Evolutionary conservation across 331 rosid species (phyloP), one percentile per base, ranked within the genome.

Genomic region (Quercus lobata): DNA sequence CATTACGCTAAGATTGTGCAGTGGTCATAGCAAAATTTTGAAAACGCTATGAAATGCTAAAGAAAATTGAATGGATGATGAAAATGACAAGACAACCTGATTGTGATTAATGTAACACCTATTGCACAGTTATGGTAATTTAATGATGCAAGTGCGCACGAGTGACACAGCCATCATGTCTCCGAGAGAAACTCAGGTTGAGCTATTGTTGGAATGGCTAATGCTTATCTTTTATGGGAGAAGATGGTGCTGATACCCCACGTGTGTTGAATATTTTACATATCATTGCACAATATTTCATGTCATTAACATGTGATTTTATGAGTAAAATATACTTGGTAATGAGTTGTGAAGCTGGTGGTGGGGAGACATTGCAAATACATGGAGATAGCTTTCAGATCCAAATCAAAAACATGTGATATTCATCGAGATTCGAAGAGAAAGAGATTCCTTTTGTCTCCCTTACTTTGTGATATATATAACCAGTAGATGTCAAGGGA

Each of bases 371-470:
- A 69, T 7, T 18, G 80, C 76, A 54, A 19, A 57, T 29, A 56
- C 83, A 74, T 24, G 25, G 1, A 44, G 22, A 44, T 17, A 1
- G 46, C 57, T 5, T 49, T 22, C 54, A 65, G 44, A 80, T 65
- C 71, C 52, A 77, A 46, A 27, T 76, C 62, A 2, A 49, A 63
- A 75, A 65, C 69, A 73, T 78, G 61, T 78, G 54, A 52, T 27
- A n/a, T 56, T 44, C 52, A 22, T 71, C 53, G 75, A 68, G 70
- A 14, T 19, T 41, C 46, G 73, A 44, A 12, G 7, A 4, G 29
- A 25, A 34, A 41, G 85, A 27, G 85, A 73, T 82, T 78, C 82
- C 82, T 62, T 35, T 55, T 77, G 86, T 79, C 72, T 69, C 78
- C 65, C 56, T 16, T 44, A 52, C 76, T 56, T 32, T 56, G 8